Conservation (phyloP, 2,329 filamentous ascomycete genomes). For the Cercospora nicotianae region DNA sequence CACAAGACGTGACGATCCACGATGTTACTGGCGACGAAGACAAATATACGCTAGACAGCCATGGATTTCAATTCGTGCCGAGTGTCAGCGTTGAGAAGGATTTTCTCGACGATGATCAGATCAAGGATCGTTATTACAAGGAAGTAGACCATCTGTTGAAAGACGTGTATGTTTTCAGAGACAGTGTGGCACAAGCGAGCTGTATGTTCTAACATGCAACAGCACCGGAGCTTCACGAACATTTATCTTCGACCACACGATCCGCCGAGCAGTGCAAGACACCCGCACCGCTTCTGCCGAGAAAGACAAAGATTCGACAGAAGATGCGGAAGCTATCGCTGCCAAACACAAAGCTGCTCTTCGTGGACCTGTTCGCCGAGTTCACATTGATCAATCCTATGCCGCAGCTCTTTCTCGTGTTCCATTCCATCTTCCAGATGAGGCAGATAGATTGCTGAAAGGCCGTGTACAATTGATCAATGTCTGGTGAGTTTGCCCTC, state of each 20-base stretch:
- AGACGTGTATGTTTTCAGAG: constrained; percentile 37
- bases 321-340: background rate
- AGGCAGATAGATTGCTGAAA: constrained; percentile 48
- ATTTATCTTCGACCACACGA: constrained; percentile 65
- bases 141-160: constrained; percentile 43
- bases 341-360: constrained; percentile 29
- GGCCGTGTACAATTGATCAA: constrained; percentile 58
- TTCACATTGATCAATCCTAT: constrained; percentile 62
- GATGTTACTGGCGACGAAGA: constrained; percentile 50
- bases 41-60: constrained; percentile 30
- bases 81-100: constrained; percentile 41
- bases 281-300: constrained; percentile 12
- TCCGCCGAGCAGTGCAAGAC: constrained; percentile 49
- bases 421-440: constrained; percentile 49
- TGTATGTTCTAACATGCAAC: too few relatives aligned
- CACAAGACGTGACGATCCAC: constrained; percentile 39
- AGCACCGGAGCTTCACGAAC: constrained; percentile 56
- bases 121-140: constrained; percentile 42
- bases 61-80: constrained; percentile 41
- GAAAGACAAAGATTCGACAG: constrained; percentile 28
- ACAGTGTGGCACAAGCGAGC: too few relatives aligned
- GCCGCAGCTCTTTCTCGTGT: constrained; percentile 45
- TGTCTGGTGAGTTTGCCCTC: constrained; percentile 23
- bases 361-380: constrained; percentile 52
- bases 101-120: constrained; percentile 41